These are phyloP conservation scores for Sclerotinia nivalis DNA, from an alignment of 2,329 filamentous ascomycete genomes.

Conservation along the genomic window DNA sequence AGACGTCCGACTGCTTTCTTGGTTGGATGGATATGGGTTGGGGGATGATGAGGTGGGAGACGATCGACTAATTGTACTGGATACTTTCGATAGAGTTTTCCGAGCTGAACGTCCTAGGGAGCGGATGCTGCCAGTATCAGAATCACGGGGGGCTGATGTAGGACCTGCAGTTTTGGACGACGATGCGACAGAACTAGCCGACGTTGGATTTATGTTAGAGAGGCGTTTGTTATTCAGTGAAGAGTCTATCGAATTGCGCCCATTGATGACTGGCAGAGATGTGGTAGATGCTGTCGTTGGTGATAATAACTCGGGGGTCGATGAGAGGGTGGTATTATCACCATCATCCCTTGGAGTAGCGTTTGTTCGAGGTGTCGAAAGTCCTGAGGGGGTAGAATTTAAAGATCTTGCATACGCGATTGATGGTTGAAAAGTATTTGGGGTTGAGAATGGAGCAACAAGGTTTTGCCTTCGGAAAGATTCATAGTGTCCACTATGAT, in stretches of 20 bases:
- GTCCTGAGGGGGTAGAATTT: constrained; percentile 35
- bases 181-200: constrained; percentile 27
- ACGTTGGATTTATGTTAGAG: constrained; percentile 25
- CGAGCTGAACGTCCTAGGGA: constrained; percentile 59
- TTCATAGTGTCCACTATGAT: constrained; percentile 96
- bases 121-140: constrained; percentile 54
- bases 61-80: constrained; percentile 28
- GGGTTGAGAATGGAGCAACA: constrained; percentile 77
- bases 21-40: constrained; percentile 17
- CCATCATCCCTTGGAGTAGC: constrained; percentile 31
- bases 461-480: constrained; percentile 87
- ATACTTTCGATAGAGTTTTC: constrained; percentile 52
- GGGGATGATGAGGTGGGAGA: constrained; percentile 25
- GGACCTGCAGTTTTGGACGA: constrained; percentile 28
- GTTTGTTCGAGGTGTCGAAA: constrained; percentile 42
- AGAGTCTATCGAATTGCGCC: constrained; percentile 25
- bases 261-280: constrained; percentile 33
- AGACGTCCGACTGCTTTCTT: constrained; percentile 17
- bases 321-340: constrained; percentile 35
- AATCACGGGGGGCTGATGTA: constrained; percentile 42
- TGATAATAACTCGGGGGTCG: constrained; percentile 37
- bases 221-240: constrained; percentile 21
- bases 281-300: constrained; percentile 36
- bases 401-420: constrained; percentile 57
- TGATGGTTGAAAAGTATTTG: constrained; percentile 74